Evolutionary conservation across 2,329 filamentous ascomycete species (phyloP), one percentile per base, ranked within the genome.

Genomic region (Podosphaera leucotricha): DNA sequence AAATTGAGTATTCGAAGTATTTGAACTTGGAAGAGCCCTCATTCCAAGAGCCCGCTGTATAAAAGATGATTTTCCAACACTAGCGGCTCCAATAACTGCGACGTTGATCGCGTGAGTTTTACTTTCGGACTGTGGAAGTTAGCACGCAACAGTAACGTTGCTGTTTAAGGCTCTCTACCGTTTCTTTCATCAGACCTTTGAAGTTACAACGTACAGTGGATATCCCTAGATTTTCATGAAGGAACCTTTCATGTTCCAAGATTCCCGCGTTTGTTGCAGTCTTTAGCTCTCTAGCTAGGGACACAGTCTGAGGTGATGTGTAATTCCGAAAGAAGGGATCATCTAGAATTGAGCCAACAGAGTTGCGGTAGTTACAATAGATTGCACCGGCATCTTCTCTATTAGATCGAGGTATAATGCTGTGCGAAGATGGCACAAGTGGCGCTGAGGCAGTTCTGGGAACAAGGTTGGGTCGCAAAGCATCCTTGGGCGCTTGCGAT

Each of bases 31-130:
- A 8, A 66, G 63, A 18, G 66, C 61, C 35, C 66, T 58, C 19
- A 76, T 60, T 44, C 71, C 68, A 49, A 77, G 63, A 44, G 73
- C 71, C 39, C 67, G 68, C 59, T 78, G 74, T 54, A 80, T 72
- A 54, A 79, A 76, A 40, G 73, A 68, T 43, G 74, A 77, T 59
- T 80, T 80, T 50, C 76, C 76, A 41, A 76, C 75, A 47, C 73
- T 73, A 52, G 68, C 64, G 57, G 72, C 68, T 53, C 76, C 76
- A 57, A 80, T 73, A 47, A 80, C 66, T 53, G 72, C 73, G 51
- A 80, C 73, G 55, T 74, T 76, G 55, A 75, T 68, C 51, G 66
- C 63, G 49, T 74, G 70, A 53, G 56, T 55, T 41, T 51, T 52
- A 45, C 52, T 55, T 46, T 53, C 54, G 28, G 56, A 49, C 21